Evolutionary conservation across 2,329 filamentous ascomycete species (phyloP).

Genomic region (Trichoderma harzianum): DNA sequence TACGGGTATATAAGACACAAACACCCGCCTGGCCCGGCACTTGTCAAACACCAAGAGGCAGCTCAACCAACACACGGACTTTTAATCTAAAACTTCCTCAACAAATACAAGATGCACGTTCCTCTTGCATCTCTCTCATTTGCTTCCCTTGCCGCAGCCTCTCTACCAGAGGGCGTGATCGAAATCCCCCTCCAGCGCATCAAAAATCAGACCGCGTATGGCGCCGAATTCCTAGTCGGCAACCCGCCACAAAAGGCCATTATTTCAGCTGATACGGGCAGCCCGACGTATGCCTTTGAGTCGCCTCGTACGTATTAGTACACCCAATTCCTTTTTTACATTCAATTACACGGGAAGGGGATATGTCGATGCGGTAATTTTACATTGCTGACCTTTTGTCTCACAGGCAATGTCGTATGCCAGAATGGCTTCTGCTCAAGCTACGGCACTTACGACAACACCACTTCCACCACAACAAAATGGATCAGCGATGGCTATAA

Average conservation of each 20-base stretch:
- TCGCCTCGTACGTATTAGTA: conserved; percentile 6
- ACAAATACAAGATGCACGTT: not conserved
- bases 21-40: not conserved
- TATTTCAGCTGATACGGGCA: conserved; percentile 18
- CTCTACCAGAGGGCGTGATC: conserved; percentile 14
- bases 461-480: conserved; percentile 15
- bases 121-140: not conserved
- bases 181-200: conserved; percentile 17
- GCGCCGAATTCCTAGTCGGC: conserved; percentile 17
- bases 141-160: not conserved
- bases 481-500: conserved; percentile 12
- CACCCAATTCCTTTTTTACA: not conserved
- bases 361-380: not conserved
- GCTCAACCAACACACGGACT: not conserved
- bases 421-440: conserved; percentile 14
- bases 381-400: not conserved
- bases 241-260: conserved; percentile 18
- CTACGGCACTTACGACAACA: conserved; percentile 19
- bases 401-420: conserved; percentile 14
- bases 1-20: not conserved
- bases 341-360: too few relatives aligned
- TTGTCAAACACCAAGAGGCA: not conserved
- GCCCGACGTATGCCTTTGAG: conserved; percentile 19
- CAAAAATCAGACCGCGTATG: conserved; percentile 20
- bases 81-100: not conserved